Conservation (phyloP, 2,329 filamentous ascomycete genomes). For the Leptographium procerum region DNA sequence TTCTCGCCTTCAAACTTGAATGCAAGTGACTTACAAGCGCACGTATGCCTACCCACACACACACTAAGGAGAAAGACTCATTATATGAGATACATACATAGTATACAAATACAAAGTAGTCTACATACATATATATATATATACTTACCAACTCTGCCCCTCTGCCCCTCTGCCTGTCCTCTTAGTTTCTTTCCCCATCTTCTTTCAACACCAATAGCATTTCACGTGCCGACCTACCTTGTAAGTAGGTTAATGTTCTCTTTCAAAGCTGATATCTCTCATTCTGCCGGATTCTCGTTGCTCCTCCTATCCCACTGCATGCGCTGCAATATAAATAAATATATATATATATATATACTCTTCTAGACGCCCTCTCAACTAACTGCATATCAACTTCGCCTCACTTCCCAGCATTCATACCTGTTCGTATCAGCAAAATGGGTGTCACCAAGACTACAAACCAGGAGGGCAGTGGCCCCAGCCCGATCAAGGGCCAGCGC, state of each 20-base stretch:
- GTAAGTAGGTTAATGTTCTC: background rate
- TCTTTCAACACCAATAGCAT: background rate
- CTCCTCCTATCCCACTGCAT: background rate
- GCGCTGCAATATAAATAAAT: no score
- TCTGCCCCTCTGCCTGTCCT: background rate
- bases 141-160: background rate
- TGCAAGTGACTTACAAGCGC: background rate
- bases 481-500: conserved; percentile 54
- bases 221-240: background rate
- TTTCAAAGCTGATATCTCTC: background rate
- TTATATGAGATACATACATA: background rate
- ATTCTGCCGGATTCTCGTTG: background rate
- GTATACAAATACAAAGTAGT: background rate
- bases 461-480: conserved; percentile 48
- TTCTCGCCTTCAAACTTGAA: background rate
- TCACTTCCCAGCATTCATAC: background rate
- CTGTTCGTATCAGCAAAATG: conserved; percentile 38
- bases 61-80: background rate
- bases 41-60: background rate
- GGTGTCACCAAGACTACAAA: conserved; percentile 60
- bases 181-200: background rate
- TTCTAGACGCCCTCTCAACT: background rate
- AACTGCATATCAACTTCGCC: background rate
- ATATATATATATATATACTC: background rate
- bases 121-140: background rate